A percentile compares a stretch with the other conserved stretches of the same genome.
These are phyloP conservation scores for Colletotrichum orbiculare DNA, from an alignment of 2,329 filamentous ascomycete genomes.

Conservation along the genomic window DNA sequence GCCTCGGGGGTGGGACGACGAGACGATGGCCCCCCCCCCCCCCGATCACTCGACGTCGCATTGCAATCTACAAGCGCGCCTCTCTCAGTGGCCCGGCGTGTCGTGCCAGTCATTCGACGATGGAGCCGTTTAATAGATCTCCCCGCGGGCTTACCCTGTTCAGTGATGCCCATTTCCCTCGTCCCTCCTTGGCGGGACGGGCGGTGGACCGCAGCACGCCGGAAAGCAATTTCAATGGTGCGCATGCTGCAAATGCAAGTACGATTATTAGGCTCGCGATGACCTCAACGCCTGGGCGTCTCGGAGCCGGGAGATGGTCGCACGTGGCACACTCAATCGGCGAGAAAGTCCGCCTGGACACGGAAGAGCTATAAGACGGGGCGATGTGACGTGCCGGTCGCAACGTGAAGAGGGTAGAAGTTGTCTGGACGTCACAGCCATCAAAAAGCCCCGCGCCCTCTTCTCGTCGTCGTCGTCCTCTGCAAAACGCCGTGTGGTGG, in stretches of 20 bases:
- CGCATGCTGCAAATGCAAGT: not conserved
- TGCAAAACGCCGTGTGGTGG: too few species aligned
- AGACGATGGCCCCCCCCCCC: too few species aligned
- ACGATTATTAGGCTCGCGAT: conserved; percentile 9
- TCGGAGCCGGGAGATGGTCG: not conserved
- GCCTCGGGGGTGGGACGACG: conserved; percentile 8
- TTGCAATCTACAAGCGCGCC: conserved; percentile 28
- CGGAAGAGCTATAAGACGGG: conserved; percentile 14
- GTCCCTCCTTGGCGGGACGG: not conserved
- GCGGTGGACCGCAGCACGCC: not conserved
- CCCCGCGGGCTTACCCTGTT: conserved; percentile 3
- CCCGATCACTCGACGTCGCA: conserved; percentile 1
- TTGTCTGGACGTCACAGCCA: too few species aligned
- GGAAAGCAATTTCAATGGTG: conserved; percentile 30
- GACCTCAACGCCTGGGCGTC: conserved; percentile 22
- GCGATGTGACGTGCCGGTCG: too few species aligned
- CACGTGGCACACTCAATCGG: too few species aligned
- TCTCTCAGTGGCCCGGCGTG: conserved; percentile 13
- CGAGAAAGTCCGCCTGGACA: too few species aligned
- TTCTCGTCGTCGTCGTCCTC: too few species aligned
- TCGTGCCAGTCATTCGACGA: too few species aligned
- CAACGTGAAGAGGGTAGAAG: too few species aligned
- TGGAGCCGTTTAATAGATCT: not conserved
- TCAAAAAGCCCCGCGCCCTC: too few species aligned
- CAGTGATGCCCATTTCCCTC: conserved; percentile 4